These are phyloP conservation scores for Aspergillus amoenus DNA, from an alignment of 2,329 filamentous ascomycete genomes.

Conservation along the genomic window DNA sequence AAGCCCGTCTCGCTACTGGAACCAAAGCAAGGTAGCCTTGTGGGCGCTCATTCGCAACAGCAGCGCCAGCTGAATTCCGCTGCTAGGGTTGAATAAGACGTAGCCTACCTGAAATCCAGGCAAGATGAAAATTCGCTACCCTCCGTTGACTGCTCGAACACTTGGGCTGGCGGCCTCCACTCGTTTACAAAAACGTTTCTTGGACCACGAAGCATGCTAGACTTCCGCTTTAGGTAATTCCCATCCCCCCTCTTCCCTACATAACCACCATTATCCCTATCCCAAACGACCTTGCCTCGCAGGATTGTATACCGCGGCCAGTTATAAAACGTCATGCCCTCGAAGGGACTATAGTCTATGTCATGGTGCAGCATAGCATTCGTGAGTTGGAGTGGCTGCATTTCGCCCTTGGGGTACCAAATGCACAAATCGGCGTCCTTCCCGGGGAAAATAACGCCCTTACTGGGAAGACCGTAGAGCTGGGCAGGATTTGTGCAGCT, in stretches of 20 bases:
- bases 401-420: slow-evolving; percentile 37
- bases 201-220: too few species aligned
- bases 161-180: too few species aligned
- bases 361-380: slow-evolving; percentile 38
- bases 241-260: slow-evolving; percentile 35
- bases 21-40: too few species aligned
- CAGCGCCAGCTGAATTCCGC: too few species aligned
- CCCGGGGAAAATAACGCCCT: slow-evolving; percentile 43
- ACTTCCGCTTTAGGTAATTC: too few species aligned
- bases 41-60: too few species aligned
- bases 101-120: too few species aligned
- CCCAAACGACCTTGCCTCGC: slow-evolving; percentile 35
- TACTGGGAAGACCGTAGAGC: slow-evolving; percentile 44
- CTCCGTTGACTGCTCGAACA: too few species aligned
- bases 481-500: slow-evolving; percentile 46
- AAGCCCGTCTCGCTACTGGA: too few species aligned
- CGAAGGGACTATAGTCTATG: slow-evolving; percentile 40
- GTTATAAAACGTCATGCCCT: slow-evolving; percentile 30
- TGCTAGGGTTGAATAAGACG: too few species aligned
- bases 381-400: slow-evolving; percentile 25
- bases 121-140: too few species aligned
- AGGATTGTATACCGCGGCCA: slow-evolving; percentile 38
- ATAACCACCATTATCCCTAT: slow-evolving; percentile 27
- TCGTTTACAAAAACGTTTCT: too few species aligned
- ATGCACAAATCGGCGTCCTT: slow-evolving; percentile 46